Conservation (phyloP, 345 rosid species). For the Salix koriyanagi region DNA sequence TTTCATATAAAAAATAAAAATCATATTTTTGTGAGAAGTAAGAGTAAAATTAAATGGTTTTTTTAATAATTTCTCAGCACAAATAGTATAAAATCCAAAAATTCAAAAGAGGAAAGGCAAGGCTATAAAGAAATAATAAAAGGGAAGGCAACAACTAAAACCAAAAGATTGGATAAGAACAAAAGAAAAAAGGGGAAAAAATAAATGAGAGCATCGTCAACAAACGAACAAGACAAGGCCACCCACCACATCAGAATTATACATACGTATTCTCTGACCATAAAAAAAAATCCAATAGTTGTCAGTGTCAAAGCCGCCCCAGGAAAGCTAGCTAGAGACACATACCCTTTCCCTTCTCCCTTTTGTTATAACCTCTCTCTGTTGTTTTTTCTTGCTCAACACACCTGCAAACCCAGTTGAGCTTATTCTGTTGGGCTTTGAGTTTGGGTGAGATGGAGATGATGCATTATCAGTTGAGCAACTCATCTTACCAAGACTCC, state of each 20-base stretch:
- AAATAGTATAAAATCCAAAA: not conserved
- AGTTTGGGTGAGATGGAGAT: conserved; percentile 16
- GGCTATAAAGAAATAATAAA: not conserved
- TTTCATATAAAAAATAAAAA: no score
- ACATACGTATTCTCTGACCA: conserved; percentile 16
- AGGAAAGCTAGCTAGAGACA: not conserved
- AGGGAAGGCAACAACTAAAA: not conserved
- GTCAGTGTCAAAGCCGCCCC: conserved; percentile 17
- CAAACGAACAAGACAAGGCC: conserved; percentile 1
- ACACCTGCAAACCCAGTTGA: not conserved
- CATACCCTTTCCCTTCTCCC: not conserved
- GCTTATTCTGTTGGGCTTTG: not conserved
- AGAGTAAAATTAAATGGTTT: no score
- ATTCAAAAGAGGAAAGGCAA: not conserved
- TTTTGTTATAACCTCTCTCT: no score
- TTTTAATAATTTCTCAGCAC: not conserved
- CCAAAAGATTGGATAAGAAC: conserved; percentile 17
- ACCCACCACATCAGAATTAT: not conserved
- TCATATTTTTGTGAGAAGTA: no score
- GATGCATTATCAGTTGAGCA: conserved; percentile 20
- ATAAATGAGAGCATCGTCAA: not conserved
- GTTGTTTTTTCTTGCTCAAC: not conserved
- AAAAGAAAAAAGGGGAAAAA: not conserved
- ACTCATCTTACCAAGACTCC: conserved; percentile 55
- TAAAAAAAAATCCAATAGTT: not conserved